phyloP scores from a whole-genome alignment of 2,329 filamentous ascomycete species.

The Ustilaginoidea virens region DNA sequence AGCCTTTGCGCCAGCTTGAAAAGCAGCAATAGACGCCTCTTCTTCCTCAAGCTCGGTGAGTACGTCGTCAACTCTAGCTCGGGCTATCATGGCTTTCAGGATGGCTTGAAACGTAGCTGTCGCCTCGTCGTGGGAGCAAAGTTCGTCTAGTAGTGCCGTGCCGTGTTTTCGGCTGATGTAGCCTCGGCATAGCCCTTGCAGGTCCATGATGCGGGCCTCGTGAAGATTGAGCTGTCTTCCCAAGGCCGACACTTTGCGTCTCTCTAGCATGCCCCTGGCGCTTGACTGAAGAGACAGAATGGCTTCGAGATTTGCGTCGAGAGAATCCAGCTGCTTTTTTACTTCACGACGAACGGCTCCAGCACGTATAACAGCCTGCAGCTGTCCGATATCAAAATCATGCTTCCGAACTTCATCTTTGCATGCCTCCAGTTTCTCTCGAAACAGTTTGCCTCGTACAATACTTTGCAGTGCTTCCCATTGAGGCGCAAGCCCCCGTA shows the following conservation, averaged over 20 bases:
- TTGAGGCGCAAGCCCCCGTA: constrained; percentile 31
- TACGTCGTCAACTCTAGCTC: constrained; percentile 56
- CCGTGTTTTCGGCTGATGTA: constrained; percentile 46
- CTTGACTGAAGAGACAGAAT: constrained; percentile 40
- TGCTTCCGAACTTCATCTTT: constrained; percentile 33
- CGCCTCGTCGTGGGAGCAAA: constrained; percentile 52
- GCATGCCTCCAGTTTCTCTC: constrained; percentile 27
- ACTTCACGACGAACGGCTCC: constrained; percentile 37
- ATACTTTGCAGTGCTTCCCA: constrained; percentile 30
- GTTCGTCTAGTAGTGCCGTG: constrained; percentile 47
- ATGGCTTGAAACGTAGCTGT: constrained; percentile 60
- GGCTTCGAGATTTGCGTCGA: constrained; percentile 29
- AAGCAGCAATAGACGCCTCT: constrained; percentile 57
- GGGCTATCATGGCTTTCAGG: constrained; percentile 62
- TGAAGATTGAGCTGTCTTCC: constrained; percentile 42
- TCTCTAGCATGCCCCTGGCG: constrained; percentile 45
- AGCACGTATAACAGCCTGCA: constrained; percentile 39
- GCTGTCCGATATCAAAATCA: constrained; percentile 22
- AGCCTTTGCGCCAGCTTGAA: constrained; percentile 62
- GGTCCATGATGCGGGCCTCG: constrained; percentile 35
- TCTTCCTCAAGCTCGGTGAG: constrained; percentile 68
- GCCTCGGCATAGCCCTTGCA: constrained; percentile 57
- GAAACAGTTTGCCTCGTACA: constrained; percentile 31
- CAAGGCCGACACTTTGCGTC: constrained; percentile 32
- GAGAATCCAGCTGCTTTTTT: constrained; percentile 27